These are phyloP conservation scores for Blepharisma japonicum DNA, from an alignment of 73 alveolate genomes.

Conservation along the genomic window DNA sequence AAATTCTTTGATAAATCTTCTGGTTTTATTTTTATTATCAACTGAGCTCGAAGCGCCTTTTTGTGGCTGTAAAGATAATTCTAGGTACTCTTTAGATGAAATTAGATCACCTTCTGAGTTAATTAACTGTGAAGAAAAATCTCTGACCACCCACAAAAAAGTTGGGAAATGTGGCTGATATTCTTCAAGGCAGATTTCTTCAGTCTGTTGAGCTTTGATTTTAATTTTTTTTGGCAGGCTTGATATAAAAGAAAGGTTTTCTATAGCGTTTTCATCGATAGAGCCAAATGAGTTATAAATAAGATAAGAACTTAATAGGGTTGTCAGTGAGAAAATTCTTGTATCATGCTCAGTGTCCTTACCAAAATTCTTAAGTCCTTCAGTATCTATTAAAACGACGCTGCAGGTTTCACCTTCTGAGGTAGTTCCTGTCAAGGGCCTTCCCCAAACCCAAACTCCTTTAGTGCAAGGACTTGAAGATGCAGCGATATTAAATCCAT, in stretches of 20 bases:
- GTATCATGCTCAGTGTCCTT: constrained; percentile 95
- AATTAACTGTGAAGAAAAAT: constrained; percentile 88
- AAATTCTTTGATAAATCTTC: constrained; percentile 88
- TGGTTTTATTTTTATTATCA: constrained; percentile 87
- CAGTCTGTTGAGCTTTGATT: constrained; percentile 62
- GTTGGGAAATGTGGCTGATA: constrained; percentile 89
- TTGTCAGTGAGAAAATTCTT: constrained; percentile 86
- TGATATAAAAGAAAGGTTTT: constrained; percentile 73
- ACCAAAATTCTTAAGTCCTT: constrained; percentile 93
- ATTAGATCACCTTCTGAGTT: constrained; percentile 90
- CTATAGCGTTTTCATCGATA: constrained; percentile 90
- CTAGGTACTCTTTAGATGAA: constrained; percentile 91
- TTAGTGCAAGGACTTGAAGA: constrained; percentile 94
- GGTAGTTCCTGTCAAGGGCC: constrained; percentile 84
- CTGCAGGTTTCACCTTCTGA: constrained; percentile 80
- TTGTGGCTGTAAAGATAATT: constrained; percentile 70
- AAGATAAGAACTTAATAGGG: constrained; percentile 78
- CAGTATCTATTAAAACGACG: constrained; percentile 79
- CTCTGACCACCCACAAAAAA: constrained; percentile 96
- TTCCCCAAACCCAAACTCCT: constrained; percentile 99
- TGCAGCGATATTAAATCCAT: constrained; percentile 96
- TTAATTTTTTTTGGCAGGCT: constrained; percentile 85
- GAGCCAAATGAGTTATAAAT: constrained; percentile 89
- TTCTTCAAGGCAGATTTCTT: constrained; percentile 87
- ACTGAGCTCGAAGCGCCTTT: constrained; percentile 77